Evolutionary conservation across 2,329 filamentous ascomycete genomes (phyloP).

Genomic region (Verticillium albo-atrum): DNA sequence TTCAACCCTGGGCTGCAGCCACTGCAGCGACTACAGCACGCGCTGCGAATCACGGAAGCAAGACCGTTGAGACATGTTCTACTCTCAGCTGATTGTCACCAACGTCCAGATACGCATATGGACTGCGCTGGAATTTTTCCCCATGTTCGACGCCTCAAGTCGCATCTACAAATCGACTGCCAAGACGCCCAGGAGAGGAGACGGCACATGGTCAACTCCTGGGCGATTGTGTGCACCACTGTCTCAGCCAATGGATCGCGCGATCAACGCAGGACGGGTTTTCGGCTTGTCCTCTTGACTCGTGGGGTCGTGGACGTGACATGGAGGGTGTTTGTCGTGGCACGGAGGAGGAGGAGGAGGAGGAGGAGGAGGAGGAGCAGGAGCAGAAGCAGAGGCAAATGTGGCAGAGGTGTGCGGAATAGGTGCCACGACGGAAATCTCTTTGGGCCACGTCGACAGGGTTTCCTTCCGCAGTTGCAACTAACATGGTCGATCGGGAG

Average conservation of each 20-base stretch:
- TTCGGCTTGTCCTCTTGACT: background rate
- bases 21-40: background rate
- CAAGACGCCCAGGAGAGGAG: background rate
- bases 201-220: background rate
- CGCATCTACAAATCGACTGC: background rate
- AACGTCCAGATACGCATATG: background rate
- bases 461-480: background rate
- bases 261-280: background rate
- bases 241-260: background rate
- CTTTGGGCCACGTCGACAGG: background rate
- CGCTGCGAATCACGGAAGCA: background rate
- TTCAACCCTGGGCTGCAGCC: background rate
- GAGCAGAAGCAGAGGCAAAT: background rate
- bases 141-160: background rate
- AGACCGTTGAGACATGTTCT: background rate
- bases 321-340: background rate
- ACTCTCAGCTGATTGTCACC: background rate
- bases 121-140: background rate
- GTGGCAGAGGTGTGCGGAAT: background rate
- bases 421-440: background rate
- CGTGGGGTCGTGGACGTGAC: background rate
- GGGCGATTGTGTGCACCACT: background rate
- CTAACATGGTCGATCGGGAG: background rate
- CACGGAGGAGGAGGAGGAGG: no score
- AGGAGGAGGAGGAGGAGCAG: no score